Evolutionary conservation across 2,329 filamentous ascomycete genomes (phyloP), one percentile per base, ranked within the genome.

Genomic region (Colletotrichum sp.): DNA sequence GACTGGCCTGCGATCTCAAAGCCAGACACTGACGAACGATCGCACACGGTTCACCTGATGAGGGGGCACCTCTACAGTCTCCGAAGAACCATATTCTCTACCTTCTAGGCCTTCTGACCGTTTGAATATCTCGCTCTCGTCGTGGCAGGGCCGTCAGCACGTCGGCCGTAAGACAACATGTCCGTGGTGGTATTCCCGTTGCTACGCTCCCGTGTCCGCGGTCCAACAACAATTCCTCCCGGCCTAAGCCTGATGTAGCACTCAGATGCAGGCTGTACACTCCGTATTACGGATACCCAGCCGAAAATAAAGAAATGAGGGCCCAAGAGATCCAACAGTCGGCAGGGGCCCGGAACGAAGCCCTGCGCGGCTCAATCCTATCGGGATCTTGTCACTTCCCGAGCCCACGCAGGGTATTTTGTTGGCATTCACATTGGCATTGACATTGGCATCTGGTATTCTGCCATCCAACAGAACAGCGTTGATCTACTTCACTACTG

Each of bases 331-430:
- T 57, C 60, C 52, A 39, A 36, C 52, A 30, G 21, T 39, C 26
- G 15, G 63, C 68, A 75, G 36, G 63, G 63, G 69, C 55, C 13
- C 55, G 68, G 52, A 55, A 72, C 63, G 62, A 72, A 21, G 36
- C 68, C 72, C 72, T 75, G 68, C 68, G 68, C 36, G 32, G 34
- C 52, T 39, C 24, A 52, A 60, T 60, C 60, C 60, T 52, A 30
- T 76, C 64, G 70, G 74, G 21, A 24, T 76, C 64, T 74, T 76
- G 30, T n/a, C 74, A 66, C 12, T 34, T 44, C 59, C 74, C 64
- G 69, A 75, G 69, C 18, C 63, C 68, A 72, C n/a, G n/a, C 59
- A 52, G 24, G 39, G 9, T 36, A 18, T 12, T 36, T 24, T 32
- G 59, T 32, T 62, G 44, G 44, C 44, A 24, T 39, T 39, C 36